Conservation (phyloP, 306 rosid species). For the Bauhinia variegata region DNA sequence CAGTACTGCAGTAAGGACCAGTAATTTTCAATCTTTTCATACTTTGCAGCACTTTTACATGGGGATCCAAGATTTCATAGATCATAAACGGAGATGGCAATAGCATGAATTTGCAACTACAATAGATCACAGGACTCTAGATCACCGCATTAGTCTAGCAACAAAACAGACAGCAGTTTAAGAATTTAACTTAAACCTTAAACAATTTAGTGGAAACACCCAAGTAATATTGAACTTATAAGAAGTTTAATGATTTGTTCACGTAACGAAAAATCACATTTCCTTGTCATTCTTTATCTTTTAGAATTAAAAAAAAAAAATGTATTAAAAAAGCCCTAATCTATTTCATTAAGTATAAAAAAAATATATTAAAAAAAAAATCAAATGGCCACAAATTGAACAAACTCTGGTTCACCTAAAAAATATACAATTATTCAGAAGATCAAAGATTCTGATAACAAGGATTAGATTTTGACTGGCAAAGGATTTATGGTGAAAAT, state of each 20-base stretch:
- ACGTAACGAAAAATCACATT: constrained; percentile 18
- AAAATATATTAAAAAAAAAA: background rate
- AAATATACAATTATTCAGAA: no score
- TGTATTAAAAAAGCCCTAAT: background rate
- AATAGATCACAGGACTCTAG: constrained; percentile 9
- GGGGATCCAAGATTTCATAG: constrained; percentile 10
- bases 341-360: constrained; percentile 8
- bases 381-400: no score
- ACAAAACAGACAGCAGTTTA: background rate
- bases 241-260: constrained; percentile 8
- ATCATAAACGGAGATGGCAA: constrained; percentile 15
- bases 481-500: constrained; percentile 18
- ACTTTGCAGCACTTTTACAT: constrained; percentile 5
- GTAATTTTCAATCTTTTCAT: constrained; percentile 9
- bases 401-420: no score
- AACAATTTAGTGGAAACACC: constrained; percentile 16
- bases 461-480: background rate
- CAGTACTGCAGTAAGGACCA: constrained; percentile 16
- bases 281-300: constrained; percentile 1
- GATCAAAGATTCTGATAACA: no score
- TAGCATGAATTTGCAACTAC: constrained; percentile 1
- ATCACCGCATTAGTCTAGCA: constrained; percentile 20
- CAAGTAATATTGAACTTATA: constrained; percentile 8
- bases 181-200: constrained; percentile 26
- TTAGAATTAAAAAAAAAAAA: background rate